Evolutionary conservation across 2,329 filamentous ascomycete genomes (phyloP), one percentile per base, ranked within the genome.

Genomic region (Laburnicola sp.): DNA sequence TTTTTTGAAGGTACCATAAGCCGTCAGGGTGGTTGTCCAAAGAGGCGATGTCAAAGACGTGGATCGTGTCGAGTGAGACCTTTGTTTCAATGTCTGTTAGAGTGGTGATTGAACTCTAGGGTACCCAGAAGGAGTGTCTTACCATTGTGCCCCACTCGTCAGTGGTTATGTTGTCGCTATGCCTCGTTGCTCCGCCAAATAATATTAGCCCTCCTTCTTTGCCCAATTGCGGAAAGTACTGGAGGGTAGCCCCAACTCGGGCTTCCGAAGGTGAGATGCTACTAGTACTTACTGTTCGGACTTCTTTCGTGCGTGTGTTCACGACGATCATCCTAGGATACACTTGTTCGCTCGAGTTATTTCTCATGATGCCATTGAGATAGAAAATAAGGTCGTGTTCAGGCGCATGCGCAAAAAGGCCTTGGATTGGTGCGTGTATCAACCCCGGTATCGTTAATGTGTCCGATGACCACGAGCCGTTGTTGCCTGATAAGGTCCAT

Each of bases 31-130:
- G 11, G 35, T 53, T 30, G 3, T 16, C 16, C 16, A 53, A 16
- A 6, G 50, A 53, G 10, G 45, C 50, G 23, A 53, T 41, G 45
- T 53, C 50, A 23, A 53, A 41, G 10, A 53, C n/a, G 21, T 45
- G 39, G 7, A 53, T 49, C 3, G 22, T 40, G n/a, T 53, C 45
- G 2, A 53, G 35, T 7, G 45, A 25, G 2, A n/a, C 50, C 50
- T 16, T 16, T 50, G 40, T 40, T 40, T 22, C 26, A 10, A 10
- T 8, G 37, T 25, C 16, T 10, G 37, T 23, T 6, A 25, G 4
- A 27, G 11, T 40, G 21, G 21, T 9, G 21, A 8, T 10, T 27
- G 21, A 27, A 27, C 5, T 22, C 7, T 6, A 27, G 11, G 37
- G 37, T n/a, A 22, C 9, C 6, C 21, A 27, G 11, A 5, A 25